Conservation (phyloP, 2,329 filamentous ascomycete species). For the Cadophora luteo-olivacea region DNA sequence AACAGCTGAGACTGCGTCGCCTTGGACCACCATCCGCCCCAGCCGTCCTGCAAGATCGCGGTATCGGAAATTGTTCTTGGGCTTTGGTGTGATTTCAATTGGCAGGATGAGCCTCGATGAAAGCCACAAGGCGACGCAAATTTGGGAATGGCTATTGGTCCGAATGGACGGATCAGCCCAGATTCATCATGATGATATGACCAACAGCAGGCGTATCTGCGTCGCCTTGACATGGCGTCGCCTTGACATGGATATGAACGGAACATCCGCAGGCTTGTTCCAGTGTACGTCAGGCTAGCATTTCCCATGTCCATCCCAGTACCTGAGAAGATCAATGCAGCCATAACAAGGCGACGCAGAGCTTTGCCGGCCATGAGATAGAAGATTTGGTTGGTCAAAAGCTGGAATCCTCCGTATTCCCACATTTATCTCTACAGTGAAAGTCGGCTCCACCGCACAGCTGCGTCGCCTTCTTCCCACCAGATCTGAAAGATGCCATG, state of each 20-base stretch:
- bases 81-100: neutral
- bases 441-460: neutral
- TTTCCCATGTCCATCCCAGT: no score
- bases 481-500: neutral
- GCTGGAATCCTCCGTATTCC: neutral
- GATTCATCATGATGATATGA: no score
- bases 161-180: neutral
- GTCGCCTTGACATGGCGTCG: constrained; percentile 1
- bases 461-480: neutral
- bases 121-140: neutral
- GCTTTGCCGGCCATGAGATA: neutral
- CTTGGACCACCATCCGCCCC: no score
- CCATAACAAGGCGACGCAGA: neutral
- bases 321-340: neutral
- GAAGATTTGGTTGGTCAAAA: neutral
- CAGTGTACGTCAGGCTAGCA: no score
- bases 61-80: no score
- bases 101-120: neutral
- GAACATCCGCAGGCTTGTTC: no score
- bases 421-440: neutral
- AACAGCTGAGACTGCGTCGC: no score
- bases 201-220: neutral
- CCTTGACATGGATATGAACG: neutral
- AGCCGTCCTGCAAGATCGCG: no score
- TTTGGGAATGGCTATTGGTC: neutral